A percentile compares a stretch with the other conserved stretches of the same genome.
Evolutionary conservation across 75 land plant genomes (phyloP).

Genomic region (Azolla pinnata): DNA sequence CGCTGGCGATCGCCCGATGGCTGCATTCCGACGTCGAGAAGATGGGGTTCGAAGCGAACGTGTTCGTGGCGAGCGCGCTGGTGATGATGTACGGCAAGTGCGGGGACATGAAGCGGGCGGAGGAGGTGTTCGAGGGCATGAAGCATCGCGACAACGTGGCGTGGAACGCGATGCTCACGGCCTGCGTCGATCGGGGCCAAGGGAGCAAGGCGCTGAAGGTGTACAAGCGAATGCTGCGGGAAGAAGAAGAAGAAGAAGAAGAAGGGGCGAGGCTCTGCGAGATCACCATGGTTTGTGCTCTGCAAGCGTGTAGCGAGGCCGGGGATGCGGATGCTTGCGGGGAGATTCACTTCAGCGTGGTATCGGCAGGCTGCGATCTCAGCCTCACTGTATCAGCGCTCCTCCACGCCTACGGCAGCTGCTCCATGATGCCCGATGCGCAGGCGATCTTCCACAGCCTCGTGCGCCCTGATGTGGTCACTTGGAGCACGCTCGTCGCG

Average conservation of each 20-base stretch:
- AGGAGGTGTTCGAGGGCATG: not conserved
- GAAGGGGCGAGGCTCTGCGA: not conserved
- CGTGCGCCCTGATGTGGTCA: not conserved
- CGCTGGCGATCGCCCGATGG: not conserved
- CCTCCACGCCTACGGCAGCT: not conserved
- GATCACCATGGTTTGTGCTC: not conserved
- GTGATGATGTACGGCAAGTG: conserved; percentile 29
- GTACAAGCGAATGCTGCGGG: conserved; percentile 4
- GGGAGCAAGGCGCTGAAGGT: conserved; percentile 2
- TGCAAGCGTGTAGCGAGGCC: conserved; percentile 4
- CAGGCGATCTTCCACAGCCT: not conserved
- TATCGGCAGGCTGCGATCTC: not conserved
- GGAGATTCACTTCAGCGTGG: not conserved
- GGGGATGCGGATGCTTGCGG: not conserved
- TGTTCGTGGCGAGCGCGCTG: conserved; percentile 22
- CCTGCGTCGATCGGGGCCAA: conserved; percentile 7
- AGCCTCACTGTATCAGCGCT: no score
- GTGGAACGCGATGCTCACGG: conserved; percentile 5
- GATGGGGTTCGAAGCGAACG: conserved; percentile 16
- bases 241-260: no score
- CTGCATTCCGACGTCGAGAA: not conserved
- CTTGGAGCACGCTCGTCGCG: not conserved
- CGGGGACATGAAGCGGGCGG: conserved; percentile 3
- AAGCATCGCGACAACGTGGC: not conserved
- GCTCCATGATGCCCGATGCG: not conserved